Percentiles rank a stretch among this genome's conserved stretches.
phyloP scores from a whole-genome alignment of 805 yeast species.

The Suhomyces faveliae region DNA sequence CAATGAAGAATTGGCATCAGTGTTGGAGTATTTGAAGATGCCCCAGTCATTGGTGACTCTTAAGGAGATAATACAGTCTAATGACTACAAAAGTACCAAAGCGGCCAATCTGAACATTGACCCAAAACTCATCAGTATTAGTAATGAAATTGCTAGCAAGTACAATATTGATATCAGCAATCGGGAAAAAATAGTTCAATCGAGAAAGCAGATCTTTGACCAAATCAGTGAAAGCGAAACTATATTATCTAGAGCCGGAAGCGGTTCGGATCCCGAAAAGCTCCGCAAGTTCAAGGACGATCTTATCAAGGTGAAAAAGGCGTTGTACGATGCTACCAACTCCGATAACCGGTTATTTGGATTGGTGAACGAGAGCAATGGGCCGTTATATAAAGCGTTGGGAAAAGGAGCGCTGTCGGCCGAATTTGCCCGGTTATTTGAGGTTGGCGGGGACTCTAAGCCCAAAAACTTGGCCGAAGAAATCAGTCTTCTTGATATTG shows the following conservation, averaged over 20 bases:
- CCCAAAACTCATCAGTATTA: conserved; percentile 20
- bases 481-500: conserved; percentile 66
- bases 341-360: conserved; percentile 56
- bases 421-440: conserved; percentile 36
- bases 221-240: conserved; percentile 35
- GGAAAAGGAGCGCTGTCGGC: conserved; percentile 43
- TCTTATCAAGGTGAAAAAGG: conserved; percentile 53
- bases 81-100: conserved; percentile 7
- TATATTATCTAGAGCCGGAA: conserved; percentile 10
- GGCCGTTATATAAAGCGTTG: conserved; percentile 23
- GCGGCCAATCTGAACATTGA: conserved; percentile 32
- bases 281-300: conserved; percentile 45
- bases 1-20: conserved; percentile 73
- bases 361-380: conserved; percentile 39
- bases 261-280: conserved; percentile 6
- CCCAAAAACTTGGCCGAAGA: conserved; percentile 17
- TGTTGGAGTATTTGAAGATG: conserved; percentile 74
- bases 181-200: conserved; percentile 23
- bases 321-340: conserved; percentile 58
- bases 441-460: conserved; percentile 6
- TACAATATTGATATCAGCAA: conserved; percentile 37
- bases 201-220: conserved; percentile 38
- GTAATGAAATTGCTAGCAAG: conserved; percentile 23
- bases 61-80: conserved; percentile 35
- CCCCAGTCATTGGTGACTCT: conserved; percentile 64